Base-by-base conservation (phyloP, 371 early-diverging fungal genomes). In the Neoconidiobolus thromboides region DNA sequence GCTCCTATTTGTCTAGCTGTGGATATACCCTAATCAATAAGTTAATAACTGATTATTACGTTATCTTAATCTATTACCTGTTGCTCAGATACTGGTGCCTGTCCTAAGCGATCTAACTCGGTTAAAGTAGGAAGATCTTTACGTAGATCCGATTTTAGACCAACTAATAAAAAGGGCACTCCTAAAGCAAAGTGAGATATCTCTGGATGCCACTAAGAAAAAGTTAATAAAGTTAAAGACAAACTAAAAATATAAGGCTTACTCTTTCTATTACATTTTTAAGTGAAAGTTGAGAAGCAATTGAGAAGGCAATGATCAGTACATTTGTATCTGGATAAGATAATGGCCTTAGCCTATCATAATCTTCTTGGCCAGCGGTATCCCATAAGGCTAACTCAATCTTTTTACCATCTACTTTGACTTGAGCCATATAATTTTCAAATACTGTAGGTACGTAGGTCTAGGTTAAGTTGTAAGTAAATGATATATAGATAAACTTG, bases 251-350 rank as follows among this genome's bases (percentile, higher is more conserved):
- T 48, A 51, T 12, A 43, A 12, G n/a, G n/a, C 2, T 36, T 50
- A 56, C 47, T 80, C 85, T 87, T 50, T 84, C 81, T 65, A 78
- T 71, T 53, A 89, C 84, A 71, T 87, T 88, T 64, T 86, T 85
- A 66, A 90, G 86, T 0, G 87, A 86, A 26, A 79, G 76, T 42
- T 80, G 81, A 55, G 76, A 76, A 60, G 84, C 85, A 26, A 89
- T 68, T 41, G 87, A 82, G 65, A 88, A 91, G 69, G 92, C 90
- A 60, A 90, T 77, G 44, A 94, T 67, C 70, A 91, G 85, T 0
- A 91, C 87, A 68, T 94, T 87, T 4, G 91, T 87, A 66, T 91
- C 84, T 40, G 88, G 87, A 70, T 89, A 91, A 39, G 87, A 87
- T 26, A 91, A 71, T 10, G 87, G 83, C 44, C 88, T 77, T 41